Percentiles rank a stretch among this genome's conserved stretches.
phyloP scores from a whole-genome alignment of 1,284 basidiomycete species.

The Rhodotorula sp. region DNA sequence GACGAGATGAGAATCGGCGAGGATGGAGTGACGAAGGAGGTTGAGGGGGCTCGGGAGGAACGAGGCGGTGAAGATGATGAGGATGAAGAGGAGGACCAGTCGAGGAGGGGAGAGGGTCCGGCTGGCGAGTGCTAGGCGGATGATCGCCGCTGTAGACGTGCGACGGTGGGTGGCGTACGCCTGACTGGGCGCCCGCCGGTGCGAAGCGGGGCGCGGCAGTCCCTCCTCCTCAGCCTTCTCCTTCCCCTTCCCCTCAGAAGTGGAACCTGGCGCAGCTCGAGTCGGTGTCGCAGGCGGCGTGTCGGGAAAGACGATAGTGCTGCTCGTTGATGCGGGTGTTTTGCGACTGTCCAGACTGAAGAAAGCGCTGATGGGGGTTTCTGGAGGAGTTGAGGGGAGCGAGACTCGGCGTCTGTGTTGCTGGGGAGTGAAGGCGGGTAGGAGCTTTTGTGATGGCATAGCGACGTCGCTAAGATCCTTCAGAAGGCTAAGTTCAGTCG shows the following conservation, averaged over 20 bases:
- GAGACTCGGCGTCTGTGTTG: constrained; percentile 24
- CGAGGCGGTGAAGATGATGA: constrained; percentile 19
- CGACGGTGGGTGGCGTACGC: constrained; percentile 25
- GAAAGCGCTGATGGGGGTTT: constrained; percentile 15
- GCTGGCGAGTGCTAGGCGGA: constrained; percentile 18
- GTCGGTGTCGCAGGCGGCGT: constrained; percentile 14
- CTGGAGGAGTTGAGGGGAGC: constrained; percentile 17
- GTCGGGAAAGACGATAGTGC: constrained; percentile 4
- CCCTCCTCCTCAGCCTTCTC: background rate
- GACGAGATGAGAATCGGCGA: background rate
- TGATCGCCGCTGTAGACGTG: constrained; percentile 18
- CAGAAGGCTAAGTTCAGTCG: too few relatives aligned
- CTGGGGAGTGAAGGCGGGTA: background rate
- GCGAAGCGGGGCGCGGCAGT: background rate
- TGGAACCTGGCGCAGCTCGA: background rate
- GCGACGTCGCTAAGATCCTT: background rate
- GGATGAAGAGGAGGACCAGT: constrained; percentile 14
- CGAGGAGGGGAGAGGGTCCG: constrained; percentile 2
- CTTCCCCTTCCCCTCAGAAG: background rate
- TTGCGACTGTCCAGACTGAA: constrained; percentile 1
- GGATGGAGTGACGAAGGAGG: background rate
- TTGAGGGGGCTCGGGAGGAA: constrained; percentile 21
- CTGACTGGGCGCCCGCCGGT: background rate
- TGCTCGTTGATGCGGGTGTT: background rate
- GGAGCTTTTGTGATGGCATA: background rate